Conservation (phyloP, 169 alveolate genomes). For the Eimeria zaria region DNA sequence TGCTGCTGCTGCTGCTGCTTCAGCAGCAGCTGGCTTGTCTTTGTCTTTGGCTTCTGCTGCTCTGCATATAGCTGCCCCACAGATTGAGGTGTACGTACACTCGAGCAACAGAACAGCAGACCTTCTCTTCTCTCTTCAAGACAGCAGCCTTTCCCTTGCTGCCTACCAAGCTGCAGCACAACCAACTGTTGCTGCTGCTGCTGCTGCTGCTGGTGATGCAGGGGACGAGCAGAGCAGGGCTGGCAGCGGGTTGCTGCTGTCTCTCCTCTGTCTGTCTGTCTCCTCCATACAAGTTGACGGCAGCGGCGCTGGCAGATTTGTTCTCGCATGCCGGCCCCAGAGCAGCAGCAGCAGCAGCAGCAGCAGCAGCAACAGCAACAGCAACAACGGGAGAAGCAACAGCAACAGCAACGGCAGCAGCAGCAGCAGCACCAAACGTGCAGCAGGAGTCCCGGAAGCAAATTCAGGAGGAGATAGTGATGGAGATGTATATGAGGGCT, state of each 20-base stretch:
- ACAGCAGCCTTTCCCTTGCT: background rate
- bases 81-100: slow-evolving; percentile 52
- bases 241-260: slow-evolving; percentile 7
- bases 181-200: slow-evolving; percentile 1
- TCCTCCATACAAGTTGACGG: background rate
- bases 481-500: background rate
- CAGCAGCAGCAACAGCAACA: background rate
- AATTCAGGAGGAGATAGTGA: background rate
- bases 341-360: slow-evolving; percentile 37
- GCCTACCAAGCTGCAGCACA: background rate
- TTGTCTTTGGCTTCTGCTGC: background rate
- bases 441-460: background rate
- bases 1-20: background rate
- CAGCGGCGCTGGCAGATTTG: slow-evolving; percentile 16
- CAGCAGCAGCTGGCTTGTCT: background rate
- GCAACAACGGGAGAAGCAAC: background rate
- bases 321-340: background rate
- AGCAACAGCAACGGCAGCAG: too few species aligned
- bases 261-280: background rate
- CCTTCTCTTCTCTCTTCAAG: background rate
- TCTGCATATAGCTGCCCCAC: background rate
- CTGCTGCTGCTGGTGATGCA: background rate
- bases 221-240: background rate
- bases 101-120: background rate
- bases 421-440: too few species aligned